phyloP scores from a whole-genome alignment of 495 filamentous ascomycete genomes.

The Xylaria longipes region DNA sequence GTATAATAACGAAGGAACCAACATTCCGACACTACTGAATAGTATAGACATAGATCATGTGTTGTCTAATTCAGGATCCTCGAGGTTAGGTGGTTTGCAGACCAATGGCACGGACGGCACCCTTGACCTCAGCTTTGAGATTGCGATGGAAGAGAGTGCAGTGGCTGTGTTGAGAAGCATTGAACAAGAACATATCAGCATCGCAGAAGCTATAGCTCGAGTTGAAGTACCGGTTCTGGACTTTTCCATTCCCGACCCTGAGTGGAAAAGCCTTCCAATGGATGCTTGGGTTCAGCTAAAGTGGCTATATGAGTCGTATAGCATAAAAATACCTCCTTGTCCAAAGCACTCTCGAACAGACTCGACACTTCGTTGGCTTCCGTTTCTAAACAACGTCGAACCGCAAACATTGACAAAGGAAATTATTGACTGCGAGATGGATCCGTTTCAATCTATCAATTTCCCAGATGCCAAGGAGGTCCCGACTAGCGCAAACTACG shows the following conservation, averaged over 20 bases:
- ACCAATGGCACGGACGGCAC: conserved; percentile 23
- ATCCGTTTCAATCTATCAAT: conserved; percentile 35
- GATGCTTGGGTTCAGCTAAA: conserved; percentile 36
- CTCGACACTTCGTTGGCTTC: conserved; percentile 54
- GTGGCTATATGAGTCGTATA: conserved; percentile 39
- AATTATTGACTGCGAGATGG: conserved; percentile 40
- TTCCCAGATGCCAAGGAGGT: conserved; percentile 33
- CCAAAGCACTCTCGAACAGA: conserved; percentile 49
- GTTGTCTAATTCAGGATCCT: neutral
- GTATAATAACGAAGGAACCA: neutral
- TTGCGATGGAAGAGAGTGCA: conserved; percentile 55
- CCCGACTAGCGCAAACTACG: conserved; percentile 46
- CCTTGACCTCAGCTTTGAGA: conserved; percentile 48
- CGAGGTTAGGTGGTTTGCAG: neutral
- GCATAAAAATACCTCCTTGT: conserved; percentile 47
- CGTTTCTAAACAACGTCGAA: conserved; percentile 47
- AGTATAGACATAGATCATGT: conserved; percentile 32
- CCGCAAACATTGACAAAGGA: conserved; percentile 38
- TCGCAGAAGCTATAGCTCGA: conserved; percentile 62
- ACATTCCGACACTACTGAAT: conserved; percentile 18
- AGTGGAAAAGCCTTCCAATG: conserved; percentile 55
- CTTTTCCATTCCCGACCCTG: conserved; percentile 60
- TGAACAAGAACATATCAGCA: conserved; percentile 68
- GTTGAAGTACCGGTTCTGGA: conserved; percentile 66
- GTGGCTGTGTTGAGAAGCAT: conserved; percentile 47